Evolutionary conservation across 73 alveolate species (phyloP).

Genomic region (Blepharisma japonicum): DNA sequence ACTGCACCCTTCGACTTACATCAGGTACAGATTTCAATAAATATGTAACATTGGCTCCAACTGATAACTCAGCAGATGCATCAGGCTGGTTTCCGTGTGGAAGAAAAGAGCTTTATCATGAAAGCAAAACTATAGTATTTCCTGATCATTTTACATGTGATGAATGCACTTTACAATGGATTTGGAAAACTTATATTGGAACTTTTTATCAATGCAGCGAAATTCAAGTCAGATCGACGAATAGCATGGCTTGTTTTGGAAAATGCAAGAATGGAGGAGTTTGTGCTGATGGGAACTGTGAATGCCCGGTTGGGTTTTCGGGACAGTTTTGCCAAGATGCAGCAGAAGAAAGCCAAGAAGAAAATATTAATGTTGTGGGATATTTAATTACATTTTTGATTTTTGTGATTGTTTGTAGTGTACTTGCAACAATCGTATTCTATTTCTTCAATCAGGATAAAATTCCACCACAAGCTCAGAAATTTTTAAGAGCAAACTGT

Average conservation of each 20-base stretch:
- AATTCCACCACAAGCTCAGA: too few species aligned
- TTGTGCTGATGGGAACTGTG: slow-evolving; percentile 27
- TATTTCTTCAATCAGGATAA: too few species aligned
- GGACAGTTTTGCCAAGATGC: slow-evolving; percentile 13
- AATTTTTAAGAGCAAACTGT: too few species aligned
- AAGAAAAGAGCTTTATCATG: background rate
- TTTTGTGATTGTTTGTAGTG: too few species aligned
- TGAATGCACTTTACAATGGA: slow-evolving; percentile 22
- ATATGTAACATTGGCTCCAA: background rate
- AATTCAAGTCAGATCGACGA: background rate
- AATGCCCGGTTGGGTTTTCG: background rate
- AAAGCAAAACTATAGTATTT: background rate
- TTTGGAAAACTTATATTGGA: background rate
- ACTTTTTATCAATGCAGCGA: slow-evolving; percentile 19
- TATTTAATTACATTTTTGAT: too few species aligned
- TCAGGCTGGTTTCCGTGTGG: slow-evolving; percentile 16
- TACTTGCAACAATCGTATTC: too few species aligned
- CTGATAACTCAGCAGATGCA: slow-evolving; percentile 16
- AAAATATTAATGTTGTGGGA: too few species aligned
- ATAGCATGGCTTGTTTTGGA: slow-evolving; percentile 7
- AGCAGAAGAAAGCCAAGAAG: too few species aligned
- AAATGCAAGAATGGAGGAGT: slow-evolving; percentile 23
- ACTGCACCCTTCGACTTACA: background rate
- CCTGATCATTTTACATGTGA: slow-evolving; percentile 18
- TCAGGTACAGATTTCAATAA: slow-evolving; percentile 3